These are phyloP conservation scores for Lasiodiplodia hormozganensis DNA, from an alignment of 2,329 filamentous ascomycete species.

Conservation along the genomic window DNA sequence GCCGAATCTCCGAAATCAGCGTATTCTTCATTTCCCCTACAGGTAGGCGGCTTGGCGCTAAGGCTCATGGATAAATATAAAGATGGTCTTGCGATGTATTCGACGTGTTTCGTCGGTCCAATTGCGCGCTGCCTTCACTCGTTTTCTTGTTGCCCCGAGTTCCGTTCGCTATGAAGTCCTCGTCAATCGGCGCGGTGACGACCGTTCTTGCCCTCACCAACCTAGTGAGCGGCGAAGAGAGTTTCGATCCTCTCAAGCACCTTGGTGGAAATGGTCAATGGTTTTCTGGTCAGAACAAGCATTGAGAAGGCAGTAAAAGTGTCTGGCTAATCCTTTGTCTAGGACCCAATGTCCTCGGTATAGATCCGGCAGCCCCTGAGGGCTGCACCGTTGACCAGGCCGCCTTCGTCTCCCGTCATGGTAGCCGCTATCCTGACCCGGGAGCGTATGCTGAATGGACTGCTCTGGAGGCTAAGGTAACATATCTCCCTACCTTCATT, in stretches of 20 bases:
- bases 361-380: constrained; percentile 61
- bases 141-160: not conserved
- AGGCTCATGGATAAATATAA: not conserved
- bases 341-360: constrained; percentile 63
- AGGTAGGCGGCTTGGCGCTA: not conserved
- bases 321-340: not conserved
- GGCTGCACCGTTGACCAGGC: constrained; percentile 67
- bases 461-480: constrained; percentile 35
- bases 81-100: not conserved
- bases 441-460: constrained; percentile 67
- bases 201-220: constrained; percentile 29
- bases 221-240: constrained; percentile 31
- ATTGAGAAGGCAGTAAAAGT: too few species aligned
- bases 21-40: constrained; percentile 7
- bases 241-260: constrained; percentile 43
- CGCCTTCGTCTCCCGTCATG: constrained; percentile 66
- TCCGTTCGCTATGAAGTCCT: not conserved
- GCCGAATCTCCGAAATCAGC: constrained; percentile 18
- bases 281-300: constrained; percentile 38
- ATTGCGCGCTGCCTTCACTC: not conserved
- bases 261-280: constrained; percentile 51
- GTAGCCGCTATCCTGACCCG: constrained; percentile 67
- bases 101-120: not conserved
- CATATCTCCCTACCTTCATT: not conserved
- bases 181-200: not conserved